A percentile compares a stretch with the other conserved stretches of the same genome.
Evolutionary conservation across 345 rosid species (phyloP).

Genomic region (Eucalyptus grandis): DNA sequence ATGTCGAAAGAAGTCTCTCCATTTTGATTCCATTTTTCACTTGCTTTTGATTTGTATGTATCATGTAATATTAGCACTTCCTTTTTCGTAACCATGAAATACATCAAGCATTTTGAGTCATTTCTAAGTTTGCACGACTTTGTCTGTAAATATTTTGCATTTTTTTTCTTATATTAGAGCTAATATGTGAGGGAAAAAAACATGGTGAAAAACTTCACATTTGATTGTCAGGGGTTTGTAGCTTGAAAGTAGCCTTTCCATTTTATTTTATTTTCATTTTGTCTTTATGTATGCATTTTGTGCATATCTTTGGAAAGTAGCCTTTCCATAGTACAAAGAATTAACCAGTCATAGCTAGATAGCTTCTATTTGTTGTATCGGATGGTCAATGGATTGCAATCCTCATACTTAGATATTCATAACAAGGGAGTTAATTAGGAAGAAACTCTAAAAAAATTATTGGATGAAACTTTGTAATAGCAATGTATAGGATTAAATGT

Average conservation of each 20-base stretch:
- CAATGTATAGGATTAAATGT: not conserved
- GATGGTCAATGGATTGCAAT: not conserved
- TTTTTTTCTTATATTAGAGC: not conserved
- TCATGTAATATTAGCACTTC: not conserved
- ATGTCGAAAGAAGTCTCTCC: not conserved
- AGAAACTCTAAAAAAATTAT: not conserved
- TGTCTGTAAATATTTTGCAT: not conserved
- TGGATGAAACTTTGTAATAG: not conserved
- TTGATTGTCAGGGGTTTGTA: not conserved
- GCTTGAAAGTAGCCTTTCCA: not conserved
- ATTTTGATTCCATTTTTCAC: not conserved
- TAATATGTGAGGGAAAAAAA: accelerated
- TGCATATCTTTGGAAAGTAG: not conserved
- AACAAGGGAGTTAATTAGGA: accelerated
- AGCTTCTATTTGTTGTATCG: not conserved
- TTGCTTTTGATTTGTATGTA: accelerated
- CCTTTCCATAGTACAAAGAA: accelerated
- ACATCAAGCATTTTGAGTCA: not conserved
- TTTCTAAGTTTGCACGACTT: not conserved
- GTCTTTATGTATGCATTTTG: not conserved
- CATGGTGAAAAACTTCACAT: not conserved
- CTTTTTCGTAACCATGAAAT: not conserved
- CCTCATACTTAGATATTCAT: not conserved
- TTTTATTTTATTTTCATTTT: not conserved
- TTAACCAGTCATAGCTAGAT: too few species aligned